Conservation (phyloP, 2,329 filamentous ascomycete species). For the Penicillium sp. region DNA sequence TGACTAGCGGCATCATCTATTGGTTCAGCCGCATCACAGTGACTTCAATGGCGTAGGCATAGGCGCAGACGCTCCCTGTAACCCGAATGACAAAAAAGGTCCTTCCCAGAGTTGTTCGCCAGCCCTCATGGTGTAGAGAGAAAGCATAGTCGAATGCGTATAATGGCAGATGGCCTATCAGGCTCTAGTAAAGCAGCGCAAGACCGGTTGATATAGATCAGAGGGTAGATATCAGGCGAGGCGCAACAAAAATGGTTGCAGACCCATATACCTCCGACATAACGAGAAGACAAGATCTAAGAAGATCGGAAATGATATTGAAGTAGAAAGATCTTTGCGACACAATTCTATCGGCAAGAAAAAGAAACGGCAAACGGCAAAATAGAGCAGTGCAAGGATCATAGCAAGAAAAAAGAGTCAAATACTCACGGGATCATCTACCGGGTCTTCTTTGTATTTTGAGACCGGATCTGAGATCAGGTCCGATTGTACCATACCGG, state of each 20-base stretch:
- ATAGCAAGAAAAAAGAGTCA: background rate
- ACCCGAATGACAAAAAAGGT: background rate
- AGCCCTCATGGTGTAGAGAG: background rate
- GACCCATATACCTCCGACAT: background rate
- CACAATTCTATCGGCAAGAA: slow-evolving; percentile 1
- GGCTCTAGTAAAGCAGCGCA: background rate
- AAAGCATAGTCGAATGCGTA: background rate
- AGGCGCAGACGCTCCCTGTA: background rate
- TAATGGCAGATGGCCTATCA: background rate
- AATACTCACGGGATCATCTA: slow-evolving; percentile 53
- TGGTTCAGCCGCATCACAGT: background rate
- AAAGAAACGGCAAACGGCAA: slow-evolving; percentile 5
- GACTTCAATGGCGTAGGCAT: background rate
- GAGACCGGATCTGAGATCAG: slow-evolving; percentile 40
- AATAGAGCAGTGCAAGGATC: background rate
- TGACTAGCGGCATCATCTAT: background rate
- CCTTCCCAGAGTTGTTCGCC: background rate
- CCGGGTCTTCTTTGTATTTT: slow-evolving; percentile 55
- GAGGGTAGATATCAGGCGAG: background rate
- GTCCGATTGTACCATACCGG: slow-evolving; percentile 50
- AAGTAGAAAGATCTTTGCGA: slow-evolving; percentile 16
- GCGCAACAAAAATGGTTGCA: background rate
- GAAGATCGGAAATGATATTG: slow-evolving; percentile 28
- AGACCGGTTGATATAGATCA: background rate
- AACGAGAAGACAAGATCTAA: slow-evolving; percentile 16